Base-by-base conservation (phyloP, 228 moss, liverwort and hornwort species). In the Sphagnum fallax region DNA sequence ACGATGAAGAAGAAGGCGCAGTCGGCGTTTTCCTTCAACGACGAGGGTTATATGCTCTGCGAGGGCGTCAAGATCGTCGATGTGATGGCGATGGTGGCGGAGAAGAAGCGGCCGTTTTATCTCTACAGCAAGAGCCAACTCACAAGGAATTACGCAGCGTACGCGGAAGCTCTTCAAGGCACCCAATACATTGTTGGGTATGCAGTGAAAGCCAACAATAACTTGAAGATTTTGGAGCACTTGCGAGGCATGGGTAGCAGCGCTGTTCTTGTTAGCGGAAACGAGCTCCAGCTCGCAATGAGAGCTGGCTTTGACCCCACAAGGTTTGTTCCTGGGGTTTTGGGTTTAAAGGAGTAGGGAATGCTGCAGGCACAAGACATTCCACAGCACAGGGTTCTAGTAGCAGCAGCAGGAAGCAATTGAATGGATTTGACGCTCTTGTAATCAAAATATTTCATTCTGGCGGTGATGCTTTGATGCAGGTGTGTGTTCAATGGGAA, bases 151-250 rank as follows among this genome's bases (percentile, higher is more conserved):
- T 77, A 79, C 14, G 77, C 89, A 67, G 94, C 92, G 9, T 98
- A 94, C 65, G 65, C 77, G 78, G 75, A 73, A 71, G 98, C 98
- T 15, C 72, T 94, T 14, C 67, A 79, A 49, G 89, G 88, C 5
- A 65, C 94, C 53, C 75, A 76, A 49, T 90, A 86, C 16, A 89
- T 98, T 6, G 89, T 94, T 0, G 98, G 94, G 14, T 98, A 90
- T 63, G 98, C 98, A 4, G 83, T 98, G 67, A 98, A 98, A 72
- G 98, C 98, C 5, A 98, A 98, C 74, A 98, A 98, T 66, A 98
- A 94, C 65, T 52, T 84, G 70, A 98, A 94, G 79, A 90, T 98
- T 4, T 66, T 98, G 84, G 51, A 86, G 86, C 75, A 92, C 48
- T 83, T 98, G 50, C 88, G 76, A 13, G 85, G 71, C 65, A 71